Evolutionary conservation across 2,329 filamentous ascomycete species (phyloP), one percentile per base, ranked within the genome.

Genomic region (Aspergillus fijiensis): DNA sequence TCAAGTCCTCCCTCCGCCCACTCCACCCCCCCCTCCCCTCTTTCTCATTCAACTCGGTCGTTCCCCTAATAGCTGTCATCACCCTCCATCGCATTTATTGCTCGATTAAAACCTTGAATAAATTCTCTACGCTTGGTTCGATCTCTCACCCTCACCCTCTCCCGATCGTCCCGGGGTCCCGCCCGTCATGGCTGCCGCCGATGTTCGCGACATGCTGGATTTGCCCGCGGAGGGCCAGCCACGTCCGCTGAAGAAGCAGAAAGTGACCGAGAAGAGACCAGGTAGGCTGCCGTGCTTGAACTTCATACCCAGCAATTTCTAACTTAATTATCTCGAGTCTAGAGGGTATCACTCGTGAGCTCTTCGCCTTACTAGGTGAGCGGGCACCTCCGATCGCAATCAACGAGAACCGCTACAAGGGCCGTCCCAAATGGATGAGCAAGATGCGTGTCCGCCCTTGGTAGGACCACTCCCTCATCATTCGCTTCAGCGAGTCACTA

Each of bases 141-240:
- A 19, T 45, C 19, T 14, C 4, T 19, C 25, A 33, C n/a, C 21
- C 4, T 19, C 25, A 23, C n/a, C 19, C 42, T 21, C 9, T 0
- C 12, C 19, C 39, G n/a, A 16, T 27, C 9, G 19, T 23, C 23
- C 29, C 42, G 25, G 58, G 53, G 3, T 56, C 47, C 27, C 16
- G 50, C 33, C 39, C 45, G 47, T 48, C 49, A 50, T 57, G 88
- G 83, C 88, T 62, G 89, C 89, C 64, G 85, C 87, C 75, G 92
- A 96, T 82, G 86, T 96, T 68, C 91, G 90, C 79, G 92, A 96
- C 75, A 91, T 96, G 73, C 87, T 96, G 72, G 91, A 93, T 76
- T 82, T 96, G 73, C 88, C 89, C 67, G 80, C 79, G 53, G 80
- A 87, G 67, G 88, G 87, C 67, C 75, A 79, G 60, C 78, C 79